Percentiles rank a stretch among this genome's conserved stretches.
Evolutionary conservation across 805 yeast genomes (phyloP).

Genomic region (Candida methanosorbosa): DNA sequence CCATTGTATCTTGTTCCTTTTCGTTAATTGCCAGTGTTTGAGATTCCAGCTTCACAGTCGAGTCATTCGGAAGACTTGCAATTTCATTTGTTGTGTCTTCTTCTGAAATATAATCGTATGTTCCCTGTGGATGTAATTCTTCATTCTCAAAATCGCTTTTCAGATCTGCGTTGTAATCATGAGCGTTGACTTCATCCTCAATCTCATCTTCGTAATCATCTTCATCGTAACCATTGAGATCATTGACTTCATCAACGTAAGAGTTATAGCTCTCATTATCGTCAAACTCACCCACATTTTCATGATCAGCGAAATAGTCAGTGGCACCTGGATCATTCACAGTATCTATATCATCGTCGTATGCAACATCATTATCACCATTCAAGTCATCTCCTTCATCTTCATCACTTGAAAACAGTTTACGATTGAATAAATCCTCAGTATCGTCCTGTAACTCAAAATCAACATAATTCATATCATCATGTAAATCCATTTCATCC

Average conservation of each 20-base stretch:
- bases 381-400: constrained; percentile 31
- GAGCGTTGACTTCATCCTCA: not conserved
- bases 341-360: constrained; percentile 2
- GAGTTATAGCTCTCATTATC: constrained; percentile 2
- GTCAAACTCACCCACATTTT: constrained; percentile 5
- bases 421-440: constrained; percentile 27
- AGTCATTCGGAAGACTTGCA: constrained; percentile 4
- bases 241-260: constrained; percentile 32
- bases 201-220: constrained; percentile 1
- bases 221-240: not conserved
- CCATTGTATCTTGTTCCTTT: not conserved
- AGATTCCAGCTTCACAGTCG: constrained; percentile 5
- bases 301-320: no score
- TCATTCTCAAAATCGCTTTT: no score
- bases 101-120: constrained; percentile 8
- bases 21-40: not conserved
- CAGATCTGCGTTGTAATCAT: no score
- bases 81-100: constrained; percentile 9
- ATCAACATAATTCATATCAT: constrained; percentile 24
- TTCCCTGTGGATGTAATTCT: constrained; percentile 1
- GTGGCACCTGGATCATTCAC: no score
- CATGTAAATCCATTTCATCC: constrained; percentile 17
- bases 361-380: constrained; percentile 27
- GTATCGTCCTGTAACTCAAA: constrained; percentile 27
- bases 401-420: constrained; percentile 25